A percentile compares a stretch with the other conserved stretches of the same genome.
phyloP scores from a whole-genome alignment of 2,329 filamentous ascomycete species.

The Cryphonectria radicalis region DNA sequence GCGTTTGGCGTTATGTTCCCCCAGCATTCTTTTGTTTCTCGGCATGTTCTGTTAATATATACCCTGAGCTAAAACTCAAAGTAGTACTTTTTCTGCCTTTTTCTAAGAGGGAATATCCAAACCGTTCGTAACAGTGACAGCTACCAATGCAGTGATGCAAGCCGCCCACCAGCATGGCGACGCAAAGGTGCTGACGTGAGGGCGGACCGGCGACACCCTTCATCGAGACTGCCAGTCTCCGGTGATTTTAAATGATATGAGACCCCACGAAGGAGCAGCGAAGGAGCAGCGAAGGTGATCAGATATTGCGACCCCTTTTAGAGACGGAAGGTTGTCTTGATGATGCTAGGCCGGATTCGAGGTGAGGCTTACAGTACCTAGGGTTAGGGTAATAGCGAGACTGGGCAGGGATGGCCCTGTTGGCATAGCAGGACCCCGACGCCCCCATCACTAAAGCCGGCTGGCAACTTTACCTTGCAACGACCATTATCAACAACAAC shows the following conservation, averaged over 20 bases:
- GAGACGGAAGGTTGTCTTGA: not conserved
- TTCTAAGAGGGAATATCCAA: not conserved
- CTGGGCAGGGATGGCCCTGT: not conserved
- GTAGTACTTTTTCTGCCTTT: not conserved
- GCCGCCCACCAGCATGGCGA: not conserved
- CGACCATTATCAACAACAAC: constrained; percentile 8
- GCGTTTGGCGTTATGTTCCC: not conserved
- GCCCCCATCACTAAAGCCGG: not conserved
- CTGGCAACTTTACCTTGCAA: constrained; percentile 14
- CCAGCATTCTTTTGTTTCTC: not conserved
- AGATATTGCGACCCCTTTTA: not conserved
- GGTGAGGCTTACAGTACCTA: not conserved
- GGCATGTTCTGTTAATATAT: not conserved
- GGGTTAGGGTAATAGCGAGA: not conserved
- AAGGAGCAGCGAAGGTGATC: not conserved
- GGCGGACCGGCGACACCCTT: not conserved
- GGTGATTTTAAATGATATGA: not conserved
- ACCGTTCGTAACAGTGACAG: not conserved
- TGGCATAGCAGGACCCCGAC: not conserved
- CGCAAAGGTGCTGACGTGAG: not conserved
- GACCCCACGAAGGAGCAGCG: not conserved
- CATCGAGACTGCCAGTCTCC: not conserved
- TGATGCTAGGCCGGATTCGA: not conserved
- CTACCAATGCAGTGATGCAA: not conserved
- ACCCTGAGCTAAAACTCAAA: not conserved